Evolutionary conservation across 306 rosid genomes (phyloP).

Genomic region (Fragaria nilgerrensis): DNA sequence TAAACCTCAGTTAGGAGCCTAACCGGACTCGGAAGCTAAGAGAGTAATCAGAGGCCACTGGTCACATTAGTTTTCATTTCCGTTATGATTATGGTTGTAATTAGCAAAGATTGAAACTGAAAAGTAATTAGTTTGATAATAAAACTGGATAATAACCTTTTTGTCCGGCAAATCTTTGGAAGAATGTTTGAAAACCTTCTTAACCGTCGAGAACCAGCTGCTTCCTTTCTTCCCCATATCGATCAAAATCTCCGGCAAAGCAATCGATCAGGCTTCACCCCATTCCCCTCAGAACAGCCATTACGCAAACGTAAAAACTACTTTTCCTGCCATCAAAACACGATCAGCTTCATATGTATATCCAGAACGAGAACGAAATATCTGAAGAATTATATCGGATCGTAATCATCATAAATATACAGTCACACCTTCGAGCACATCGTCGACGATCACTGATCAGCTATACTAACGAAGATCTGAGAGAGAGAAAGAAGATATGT

Average conservation of each 20-base stretch:
- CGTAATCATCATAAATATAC: background rate
- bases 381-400: background rate
- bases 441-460: background rate
- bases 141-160: slow-evolving; percentile 41
- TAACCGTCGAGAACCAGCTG: slow-evolving; percentile 86
- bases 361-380: background rate
- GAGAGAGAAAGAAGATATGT: background rate
- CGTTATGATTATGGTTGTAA: background rate
- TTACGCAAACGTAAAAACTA: background rate
- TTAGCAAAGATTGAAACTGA: background rate
- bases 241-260: slow-evolving; percentile 14
- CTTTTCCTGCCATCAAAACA: background rate
- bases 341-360: background rate
- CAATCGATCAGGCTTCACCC: slow-evolving; percentile 30
- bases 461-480: background rate
- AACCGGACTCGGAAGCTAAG: background rate
- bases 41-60: background rate
- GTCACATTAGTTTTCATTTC: background rate
- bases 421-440: background rate
- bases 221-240: slow-evolving; percentile 86
- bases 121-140: background rate
- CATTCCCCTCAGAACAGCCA: slow-evolving; percentile 16
- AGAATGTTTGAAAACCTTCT: slow-evolving; percentile 77
- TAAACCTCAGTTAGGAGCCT: background rate
- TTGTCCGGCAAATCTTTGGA: slow-evolving; percentile 58